Conservation (phyloP, 164 flowering plant species). For the Sedum album region DNA sequence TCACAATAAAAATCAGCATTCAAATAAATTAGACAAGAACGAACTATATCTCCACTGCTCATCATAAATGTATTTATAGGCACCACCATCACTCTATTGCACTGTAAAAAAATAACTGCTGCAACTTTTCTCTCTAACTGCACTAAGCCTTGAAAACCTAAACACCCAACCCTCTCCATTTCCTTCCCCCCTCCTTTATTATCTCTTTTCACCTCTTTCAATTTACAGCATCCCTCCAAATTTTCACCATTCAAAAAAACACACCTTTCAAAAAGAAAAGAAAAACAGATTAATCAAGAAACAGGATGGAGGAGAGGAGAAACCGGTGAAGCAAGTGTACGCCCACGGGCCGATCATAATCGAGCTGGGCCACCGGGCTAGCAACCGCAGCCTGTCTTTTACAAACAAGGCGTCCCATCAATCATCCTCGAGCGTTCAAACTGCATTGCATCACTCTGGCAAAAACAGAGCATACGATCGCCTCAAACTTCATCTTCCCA, state of each 20-base stretch:
- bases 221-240: neutral
- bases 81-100: neutral
- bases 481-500: constrained; percentile 74
- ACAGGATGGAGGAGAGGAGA: neutral
- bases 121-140: too few species aligned
- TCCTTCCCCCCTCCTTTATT: neutral
- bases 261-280: neutral
- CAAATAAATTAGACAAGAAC: too few species aligned
- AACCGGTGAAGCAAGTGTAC: constrained; percentile 15
- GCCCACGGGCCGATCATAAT: constrained; percentile 40
- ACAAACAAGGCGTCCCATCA: constrained; percentile 38
- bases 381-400: constrained; percentile 71
- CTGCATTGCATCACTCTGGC: constrained; percentile 85
- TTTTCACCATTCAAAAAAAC: neutral
- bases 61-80: neutral
- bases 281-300: neutral
- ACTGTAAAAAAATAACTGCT: neutral
- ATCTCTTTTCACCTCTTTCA: neutral
- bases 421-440: constrained; percentile 55
- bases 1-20: too few species aligned
- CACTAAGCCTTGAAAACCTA: neutral
- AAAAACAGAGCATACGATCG: constrained; percentile 48
- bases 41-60: too few species aligned
- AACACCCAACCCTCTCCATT: neutral
- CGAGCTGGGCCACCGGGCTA: constrained; percentile 91